Evolutionary conservation across 768 basidiomycete species (phyloP).

Genomic region (Russula virescens): DNA sequence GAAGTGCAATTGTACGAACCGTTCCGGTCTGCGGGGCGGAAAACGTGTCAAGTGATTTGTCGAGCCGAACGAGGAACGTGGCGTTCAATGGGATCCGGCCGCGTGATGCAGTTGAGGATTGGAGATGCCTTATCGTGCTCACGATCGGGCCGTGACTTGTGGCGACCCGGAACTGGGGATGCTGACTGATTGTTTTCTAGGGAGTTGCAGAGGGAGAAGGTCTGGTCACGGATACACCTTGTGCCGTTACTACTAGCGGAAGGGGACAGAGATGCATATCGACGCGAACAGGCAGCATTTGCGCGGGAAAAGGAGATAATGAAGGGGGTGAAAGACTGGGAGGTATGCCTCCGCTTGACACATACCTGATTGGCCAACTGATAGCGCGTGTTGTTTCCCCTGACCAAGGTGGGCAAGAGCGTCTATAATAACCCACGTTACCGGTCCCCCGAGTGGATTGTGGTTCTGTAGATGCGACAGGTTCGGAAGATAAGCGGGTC

Average conservation of each 20-base stretch:
- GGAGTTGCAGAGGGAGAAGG: conserved; percentile 88
- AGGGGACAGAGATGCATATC: conserved; percentile 84
- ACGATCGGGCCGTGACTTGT: conserved; percentile 19
- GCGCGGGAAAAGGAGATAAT: conserved; percentile 85
- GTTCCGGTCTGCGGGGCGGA: conserved; percentile 52
- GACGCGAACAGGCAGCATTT: conserved; percentile 70
- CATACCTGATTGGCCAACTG: conserved; percentile 26
- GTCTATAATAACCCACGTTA: conserved; percentile 80
- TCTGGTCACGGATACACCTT: conserved; percentile 93
- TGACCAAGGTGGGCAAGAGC: conserved; percentile 69
- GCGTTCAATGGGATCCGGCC: conserved; percentile 55
- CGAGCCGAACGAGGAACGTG: conserved; percentile 70
- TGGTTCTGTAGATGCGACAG: conserved; percentile 44
- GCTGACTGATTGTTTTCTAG: conserved; percentile 39
- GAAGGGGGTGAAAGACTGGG: conserved; percentile 91
- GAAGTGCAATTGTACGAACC: conserved; percentile 12
- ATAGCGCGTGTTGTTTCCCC: conserved; percentile 23
- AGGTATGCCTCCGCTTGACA: conserved; percentile 53
- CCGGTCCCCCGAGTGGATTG: conserved; percentile 49
- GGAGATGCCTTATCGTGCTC: conserved; percentile 39
- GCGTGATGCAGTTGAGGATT: conserved; percentile 35
- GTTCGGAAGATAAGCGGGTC: background rate
- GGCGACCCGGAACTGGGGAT: conserved; percentile 13
- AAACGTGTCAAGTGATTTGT: conserved; percentile 51
- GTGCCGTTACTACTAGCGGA: conserved; percentile 91